Base-by-base conservation (phyloP, 441 rosid species). In the Omphalea diandra region DNA sequence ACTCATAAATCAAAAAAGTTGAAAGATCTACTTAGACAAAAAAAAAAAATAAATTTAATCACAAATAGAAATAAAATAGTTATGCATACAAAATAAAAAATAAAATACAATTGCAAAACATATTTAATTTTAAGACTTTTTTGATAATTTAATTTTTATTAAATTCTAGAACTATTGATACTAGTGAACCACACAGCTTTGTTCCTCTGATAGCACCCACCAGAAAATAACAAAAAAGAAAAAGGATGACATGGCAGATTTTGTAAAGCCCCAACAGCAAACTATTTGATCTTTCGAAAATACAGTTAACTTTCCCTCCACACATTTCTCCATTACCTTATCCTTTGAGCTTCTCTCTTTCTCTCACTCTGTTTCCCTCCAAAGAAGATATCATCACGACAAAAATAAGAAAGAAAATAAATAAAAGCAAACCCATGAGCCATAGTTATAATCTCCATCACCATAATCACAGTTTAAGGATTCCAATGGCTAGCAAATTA, bases 401-500 rank as follows among this genome's bases (percentile, higher is more conserved):
- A n/a, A 15, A n/a, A 17, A 54, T 54, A 74, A n/a, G 24, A 54
- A 27, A 26, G 67, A 35, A 53, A 58, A 61, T 38, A 49, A 61
- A 20, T 50, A 36, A 11, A 56, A 55, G 32, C 53, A 53, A 63
- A n/a, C 11, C 17, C 41, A 40, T 59, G 41, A n/a, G n/a, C 50
- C 32, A 27, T 49, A n/a, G n/a, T 4, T 18, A 0, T 36, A 53
- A 22, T 38, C 10, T 43, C 46, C 46, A 20, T 26, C 71, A 63
- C 76, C 83, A 76, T 65, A 70, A 61, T 41, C 53, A 1, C 76
- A 68, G 69, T 60, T 10, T 10, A 65, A 63, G 40, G 47, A 31
- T 33, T 65, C 63, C 75, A 63, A 89, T 89, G 95, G 83, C 85
- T 8, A 62, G 71, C 82, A 88, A 85, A 76, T 72, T 88, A 74